Conservation (phyloP, 164 flowering plant species). For the Annona cherimola region DNA sequence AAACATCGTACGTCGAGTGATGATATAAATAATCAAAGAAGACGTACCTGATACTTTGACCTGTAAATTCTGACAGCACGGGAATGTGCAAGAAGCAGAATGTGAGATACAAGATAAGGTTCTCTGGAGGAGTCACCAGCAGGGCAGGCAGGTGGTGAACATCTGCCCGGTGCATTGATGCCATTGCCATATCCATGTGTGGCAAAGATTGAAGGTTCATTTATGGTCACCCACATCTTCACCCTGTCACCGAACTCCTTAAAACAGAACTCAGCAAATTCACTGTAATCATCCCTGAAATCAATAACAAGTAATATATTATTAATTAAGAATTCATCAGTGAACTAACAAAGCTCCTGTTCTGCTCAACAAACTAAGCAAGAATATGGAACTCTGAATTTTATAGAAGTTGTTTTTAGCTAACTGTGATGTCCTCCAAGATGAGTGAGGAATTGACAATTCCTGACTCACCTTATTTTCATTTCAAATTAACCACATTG, state of each 20-base stretch:
- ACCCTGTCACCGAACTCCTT: conserved; percentile 32
- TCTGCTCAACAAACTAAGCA: not conserved
- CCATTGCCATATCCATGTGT: conserved; percentile 26
- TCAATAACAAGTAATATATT: not conserved
- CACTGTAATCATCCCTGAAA: conserved; percentile 27
- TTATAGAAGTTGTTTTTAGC: too few species aligned
- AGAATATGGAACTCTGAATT: too few species aligned
- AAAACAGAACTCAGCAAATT: conserved; percentile 31
- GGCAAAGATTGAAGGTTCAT: conserved; percentile 28
- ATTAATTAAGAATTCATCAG: not conserved
- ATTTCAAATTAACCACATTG: too few species aligned
- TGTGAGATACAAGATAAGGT: conserved; percentile 39
- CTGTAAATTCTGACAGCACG: conserved; percentile 32
- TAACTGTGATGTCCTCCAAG: too few species aligned
- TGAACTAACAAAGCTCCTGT: not conserved
- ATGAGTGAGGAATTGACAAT: too few species aligned
- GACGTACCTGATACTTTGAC: conserved; percentile 28
- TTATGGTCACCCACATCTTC: conserved; percentile 31
- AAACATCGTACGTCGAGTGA: not conserved
- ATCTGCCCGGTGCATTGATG: conserved; percentile 35
- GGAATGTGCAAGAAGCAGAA: conserved; percentile 41
- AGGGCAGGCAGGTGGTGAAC: conserved; percentile 27
- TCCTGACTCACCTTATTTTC: too few species aligned
- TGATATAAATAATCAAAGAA: not conserved
- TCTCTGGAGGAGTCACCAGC: conserved; percentile 39